These are phyloP conservation scores for Datisca glomerata DNA, from an alignment of 306 rosid genomes.

Conservation along the genomic window DNA sequence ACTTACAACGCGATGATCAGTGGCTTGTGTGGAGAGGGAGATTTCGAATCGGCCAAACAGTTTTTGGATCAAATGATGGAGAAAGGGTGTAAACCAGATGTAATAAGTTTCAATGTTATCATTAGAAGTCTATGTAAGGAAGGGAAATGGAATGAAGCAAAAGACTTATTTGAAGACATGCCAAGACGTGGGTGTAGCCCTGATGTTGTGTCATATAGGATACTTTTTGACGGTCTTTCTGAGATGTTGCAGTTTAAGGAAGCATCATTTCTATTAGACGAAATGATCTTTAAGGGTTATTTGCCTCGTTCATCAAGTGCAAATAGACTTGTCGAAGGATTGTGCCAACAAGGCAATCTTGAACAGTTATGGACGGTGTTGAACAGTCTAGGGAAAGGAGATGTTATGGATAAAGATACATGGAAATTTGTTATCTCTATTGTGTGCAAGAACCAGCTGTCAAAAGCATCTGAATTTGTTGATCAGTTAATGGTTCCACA, in stretches of 20 bases:
- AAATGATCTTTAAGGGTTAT: constrained; percentile 63
- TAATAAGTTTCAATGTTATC: constrained; percentile 46
- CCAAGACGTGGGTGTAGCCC: constrained; percentile 40
- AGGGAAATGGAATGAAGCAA: constrained; percentile 61
- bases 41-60: constrained; percentile 33
- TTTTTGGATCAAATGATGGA: constrained; percentile 49
- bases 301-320: constrained; percentile 23
- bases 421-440: constrained; percentile 36
- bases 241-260: constrained; percentile 33
- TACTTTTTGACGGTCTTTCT: constrained; percentile 48
- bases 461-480: constrained; percentile 22
- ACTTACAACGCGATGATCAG: constrained; percentile 64
- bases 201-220: constrained; percentile 46
- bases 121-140: constrained; percentile 39
- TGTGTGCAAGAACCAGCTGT: constrained; percentile 26
- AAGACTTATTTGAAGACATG: constrained; percentile 60
- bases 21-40: constrained; percentile 48
- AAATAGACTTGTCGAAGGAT: constrained; percentile 20
- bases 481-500: neutral
- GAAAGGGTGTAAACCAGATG: constrained; percentile 43
- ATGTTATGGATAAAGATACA: constrained; percentile 14
- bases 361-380: constrained; percentile 32
- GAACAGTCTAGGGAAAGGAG: constrained; percentile 27
- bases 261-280: constrained; percentile 49
- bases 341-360: constrained; percentile 33